Conservation (phyloP, 768 basidiomycete species). For the Calvatia gigantea region DNA sequence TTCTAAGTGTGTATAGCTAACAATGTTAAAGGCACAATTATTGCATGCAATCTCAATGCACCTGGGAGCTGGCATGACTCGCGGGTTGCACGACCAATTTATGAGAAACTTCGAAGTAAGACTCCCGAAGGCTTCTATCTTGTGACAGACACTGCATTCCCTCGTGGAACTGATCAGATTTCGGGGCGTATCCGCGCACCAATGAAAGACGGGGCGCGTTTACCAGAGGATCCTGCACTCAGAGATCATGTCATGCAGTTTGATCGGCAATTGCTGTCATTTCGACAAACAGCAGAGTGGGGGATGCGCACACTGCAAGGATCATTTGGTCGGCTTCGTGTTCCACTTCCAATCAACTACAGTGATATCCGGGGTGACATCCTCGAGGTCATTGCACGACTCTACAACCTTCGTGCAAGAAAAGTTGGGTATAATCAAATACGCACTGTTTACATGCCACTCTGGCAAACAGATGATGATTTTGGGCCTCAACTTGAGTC, state of each 20-base stretch:
- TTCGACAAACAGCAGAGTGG: constrained; percentile 49
- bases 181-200: constrained; percentile 32
- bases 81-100: constrained; percentile 35
- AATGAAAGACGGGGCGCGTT: constrained; percentile 27
- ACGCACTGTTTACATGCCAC: constrained; percentile 33
- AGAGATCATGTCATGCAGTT: constrained; percentile 22
- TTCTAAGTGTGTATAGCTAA: neutral
- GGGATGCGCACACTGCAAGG: constrained; percentile 43
- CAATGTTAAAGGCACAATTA: constrained; percentile 18
- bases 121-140: constrained; percentile 41
- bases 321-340: constrained; percentile 39
- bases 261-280: constrained; percentile 40
- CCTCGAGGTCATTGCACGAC: constrained; percentile 30
- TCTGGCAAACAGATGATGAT: constrained; percentile 29
- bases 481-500: constrained; percentile 11
- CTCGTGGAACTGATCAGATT: constrained; percentile 28
- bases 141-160: constrained; percentile 45
- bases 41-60: constrained; percentile 32
- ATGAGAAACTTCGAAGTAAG: constrained; percentile 24
- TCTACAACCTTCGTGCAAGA: constrained; percentile 30
- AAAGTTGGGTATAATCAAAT: constrained; percentile 41
- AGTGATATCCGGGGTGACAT: constrained; percentile 23
- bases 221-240: constrained; percentile 17
- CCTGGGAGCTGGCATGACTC: constrained; percentile 51
- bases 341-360: constrained; percentile 36